These are phyloP conservation scores for Hamigera avellanea DNA, from an alignment of 495 filamentous ascomycete genomes.

Conservation along the genomic window DNA sequence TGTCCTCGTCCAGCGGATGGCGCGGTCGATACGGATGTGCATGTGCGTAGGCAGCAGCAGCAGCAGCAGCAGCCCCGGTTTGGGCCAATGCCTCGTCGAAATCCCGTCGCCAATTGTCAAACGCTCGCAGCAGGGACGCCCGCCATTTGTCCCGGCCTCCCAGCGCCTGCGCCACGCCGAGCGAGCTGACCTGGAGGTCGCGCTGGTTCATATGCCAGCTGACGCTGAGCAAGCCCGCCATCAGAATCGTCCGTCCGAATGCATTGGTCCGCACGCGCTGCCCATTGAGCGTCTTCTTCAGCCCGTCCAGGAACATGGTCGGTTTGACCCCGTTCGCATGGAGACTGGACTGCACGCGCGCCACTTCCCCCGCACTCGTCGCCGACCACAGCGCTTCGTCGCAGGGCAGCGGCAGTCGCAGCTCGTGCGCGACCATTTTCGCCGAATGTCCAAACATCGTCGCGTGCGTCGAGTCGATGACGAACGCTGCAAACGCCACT, in stretches of 20 bases:
- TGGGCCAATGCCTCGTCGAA: conserved; percentile 72
- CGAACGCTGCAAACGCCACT: conserved; percentile 88
- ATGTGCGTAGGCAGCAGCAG: conserved; percentile 3
- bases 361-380: conserved; percentile 78
- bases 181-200: conserved; percentile 84
- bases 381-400: conserved; percentile 93
- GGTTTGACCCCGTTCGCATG: conserved; percentile 76
- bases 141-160: conserved; percentile 92
- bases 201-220: conserved; percentile 98
- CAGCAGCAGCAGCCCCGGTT: conserved; percentile 19
- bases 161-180: conserved; percentile 67
- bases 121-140: conserved; percentile 72
- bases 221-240: conserved; percentile 87
- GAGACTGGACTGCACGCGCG: conserved; percentile 71
- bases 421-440: conserved; percentile 94
- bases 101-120: conserved; percentile 90
- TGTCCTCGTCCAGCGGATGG: conserved; percentile 49
- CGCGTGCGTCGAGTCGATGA: conserved; percentile 91
- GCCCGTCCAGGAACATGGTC: conserved; percentile 79
- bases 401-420: conserved; percentile 83
- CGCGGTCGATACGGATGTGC: conserved; percentile 31
- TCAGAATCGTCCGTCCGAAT: conserved; percentile 90
- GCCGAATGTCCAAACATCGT: conserved; percentile 98
- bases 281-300: conserved; percentile 81
- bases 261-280: conserved; percentile 85